Evolutionary conservation across 192 early-diverging fungal species (phyloP).

Genomic region (Geranomyces michiganensis): DNA sequence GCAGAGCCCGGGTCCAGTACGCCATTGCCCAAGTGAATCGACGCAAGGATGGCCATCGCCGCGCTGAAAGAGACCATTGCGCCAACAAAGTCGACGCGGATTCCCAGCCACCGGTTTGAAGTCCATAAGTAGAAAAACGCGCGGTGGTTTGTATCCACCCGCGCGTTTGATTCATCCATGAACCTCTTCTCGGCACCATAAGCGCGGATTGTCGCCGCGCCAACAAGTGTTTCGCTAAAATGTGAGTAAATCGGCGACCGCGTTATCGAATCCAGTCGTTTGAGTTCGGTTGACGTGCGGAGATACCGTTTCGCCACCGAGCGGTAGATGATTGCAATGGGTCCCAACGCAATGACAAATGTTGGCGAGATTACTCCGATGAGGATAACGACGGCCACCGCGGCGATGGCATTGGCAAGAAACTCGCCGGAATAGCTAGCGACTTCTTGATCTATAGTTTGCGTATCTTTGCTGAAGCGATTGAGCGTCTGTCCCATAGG

Average conservation of each 20-base stretch:
- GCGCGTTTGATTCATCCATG: slow-evolving; percentile 63
- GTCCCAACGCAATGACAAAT: slow-evolving; percentile 49
- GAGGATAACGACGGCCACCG: slow-evolving; percentile 23
- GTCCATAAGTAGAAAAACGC: slow-evolving; percentile 90
- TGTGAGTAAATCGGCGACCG: slow-evolving; percentile 62
- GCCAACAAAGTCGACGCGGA: slow-evolving; percentile 76
- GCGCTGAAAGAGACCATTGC: slow-evolving; percentile 78
- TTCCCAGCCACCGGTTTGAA: slow-evolving; percentile 63
- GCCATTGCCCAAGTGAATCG: slow-evolving; percentile 23
- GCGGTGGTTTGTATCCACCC: slow-evolving; percentile 76
- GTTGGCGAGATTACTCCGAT: slow-evolving; percentile 63
- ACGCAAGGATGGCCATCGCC: slow-evolving; percentile 69
- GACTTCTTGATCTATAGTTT: slow-evolving; percentile 49
- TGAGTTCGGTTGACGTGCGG: slow-evolving; percentile 44
- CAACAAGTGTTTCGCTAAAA: slow-evolving; percentile 52
- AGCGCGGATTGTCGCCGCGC: slow-evolving; percentile 85
- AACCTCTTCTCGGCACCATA: slow-evolving; percentile 81
- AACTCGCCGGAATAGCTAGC: slow-evolving; percentile 17
- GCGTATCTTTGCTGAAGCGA: slow-evolving; percentile 85
- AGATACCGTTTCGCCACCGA: slow-evolving; percentile 66
- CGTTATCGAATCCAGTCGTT: slow-evolving; percentile 55
- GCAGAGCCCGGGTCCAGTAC: slow-evolving; percentile 81
- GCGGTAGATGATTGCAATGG: slow-evolving; percentile 52
- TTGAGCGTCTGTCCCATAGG: slow-evolving; percentile 79
- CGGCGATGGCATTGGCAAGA: slow-evolving; percentile 22